Base-by-base conservation (phyloP, 2,329 filamentous ascomycete species). In the Hypocreales sp. region DNA sequence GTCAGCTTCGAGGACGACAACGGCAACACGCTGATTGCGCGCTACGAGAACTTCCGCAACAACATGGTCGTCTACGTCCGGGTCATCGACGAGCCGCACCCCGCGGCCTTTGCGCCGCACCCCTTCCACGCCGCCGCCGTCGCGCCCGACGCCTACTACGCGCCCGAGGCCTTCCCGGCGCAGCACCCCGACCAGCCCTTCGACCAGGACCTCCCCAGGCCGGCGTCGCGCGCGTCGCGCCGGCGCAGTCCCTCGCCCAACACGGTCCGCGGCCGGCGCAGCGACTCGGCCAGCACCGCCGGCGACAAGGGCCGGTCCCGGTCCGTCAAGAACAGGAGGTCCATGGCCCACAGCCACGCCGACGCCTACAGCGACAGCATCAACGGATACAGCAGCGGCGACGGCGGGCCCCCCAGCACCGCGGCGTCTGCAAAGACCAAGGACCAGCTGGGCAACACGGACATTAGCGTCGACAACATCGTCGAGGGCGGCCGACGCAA, bases 381-480 rank as follows among this genome's bases (percentile, higher is more conserved):
- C 39, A 75, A 75, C 41, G 77, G 74, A 35, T 90, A 90, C 52
- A 92, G 82, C 56, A 92, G 86, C 51, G 86, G 80, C 40, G 84
- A 93, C 39, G 79, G 75, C 34, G 81, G 76, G 16, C 70, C 79
- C 35, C 78, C 72, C 39, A 86, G 82, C 30, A 66, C 79, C 39
- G 56, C 52, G 28, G 76, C 79, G 44, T n/a, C n/a, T n/a, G n/a
- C n/a, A n/a, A 79, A 79, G 50, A 71, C 67, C 41, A 84, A 81
- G 52, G 86, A 94, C 44, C 79, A 83, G 38, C 72, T 93, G 44
- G 84, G 82, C 26, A 94, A 83, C 49, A 92, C 90, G 11, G 90
- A 98, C 42, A 98, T 98, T 47, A 95, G 87, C 50, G 72, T 94
- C 40, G 86, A 94, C 42, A 98, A 98, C 50, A 95, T 98, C 53